phyloP scores from a whole-genome alignment of 164 flowering plant genomes.

The Warburgia ugandensis region DNA sequence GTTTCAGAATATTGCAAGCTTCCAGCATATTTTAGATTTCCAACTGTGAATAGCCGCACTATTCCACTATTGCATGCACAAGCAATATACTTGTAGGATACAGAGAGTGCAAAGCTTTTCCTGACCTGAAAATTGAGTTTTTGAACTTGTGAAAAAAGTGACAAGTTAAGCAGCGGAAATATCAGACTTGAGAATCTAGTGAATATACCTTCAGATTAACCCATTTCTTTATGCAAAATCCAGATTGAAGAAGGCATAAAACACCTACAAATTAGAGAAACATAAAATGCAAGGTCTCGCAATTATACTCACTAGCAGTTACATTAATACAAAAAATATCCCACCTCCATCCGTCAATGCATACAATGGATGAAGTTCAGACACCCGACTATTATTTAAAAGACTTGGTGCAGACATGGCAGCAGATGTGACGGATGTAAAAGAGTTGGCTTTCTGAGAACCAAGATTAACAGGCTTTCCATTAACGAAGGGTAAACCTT shows the following conservation, averaged over 20 bases:
- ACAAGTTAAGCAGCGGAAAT: not conserved
- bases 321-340: not conserved
- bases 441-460: constrained; percentile 42
- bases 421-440: constrained; percentile 40
- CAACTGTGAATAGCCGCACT: constrained; percentile 40
- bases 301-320: not conserved
- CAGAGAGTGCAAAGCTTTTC: constrained; percentile 51
- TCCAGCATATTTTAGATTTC: constrained; percentile 36
- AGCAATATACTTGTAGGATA: constrained; percentile 46
- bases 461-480: constrained; percentile 50
- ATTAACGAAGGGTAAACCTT: constrained; percentile 23
- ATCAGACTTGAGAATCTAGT: not conserved
- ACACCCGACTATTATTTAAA: constrained; percentile 14
- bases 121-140: constrained; percentile 37
- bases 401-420: constrained; percentile 11
- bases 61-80: constrained; percentile 73
- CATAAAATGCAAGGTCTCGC: not conserved
- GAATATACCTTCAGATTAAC: constrained; percentile 54
- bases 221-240: constrained; percentile 32
- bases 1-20: constrained; percentile 33
- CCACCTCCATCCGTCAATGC: constrained; percentile 64
- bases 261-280: constrained; percentile 35
- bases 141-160: constrained; percentile 1
- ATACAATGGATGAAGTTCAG: constrained; percentile 29
- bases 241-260: constrained; percentile 47